Conservation (phyloP, 2,329 filamentous ascomycete genomes). For the Cordyceps cateniannulata region DNA sequence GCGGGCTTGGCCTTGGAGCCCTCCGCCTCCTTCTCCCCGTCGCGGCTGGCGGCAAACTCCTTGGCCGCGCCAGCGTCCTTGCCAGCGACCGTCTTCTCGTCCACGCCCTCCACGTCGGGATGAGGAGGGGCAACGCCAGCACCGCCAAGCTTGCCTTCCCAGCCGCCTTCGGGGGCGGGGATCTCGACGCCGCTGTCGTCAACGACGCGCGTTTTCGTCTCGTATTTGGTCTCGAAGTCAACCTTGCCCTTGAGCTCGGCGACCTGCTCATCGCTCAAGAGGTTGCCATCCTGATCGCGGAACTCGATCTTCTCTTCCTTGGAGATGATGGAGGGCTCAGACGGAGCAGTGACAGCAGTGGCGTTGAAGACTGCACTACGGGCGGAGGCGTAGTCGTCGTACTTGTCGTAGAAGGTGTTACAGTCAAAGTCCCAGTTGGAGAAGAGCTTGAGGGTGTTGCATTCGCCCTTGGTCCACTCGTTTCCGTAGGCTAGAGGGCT, state of each 20-base stretch:
- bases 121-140: constrained; percentile 50
- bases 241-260: constrained; percentile 83
- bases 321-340: constrained; percentile 42
- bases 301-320: constrained; percentile 86
- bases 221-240: constrained; percentile 90
- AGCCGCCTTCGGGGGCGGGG: constrained; percentile 34
- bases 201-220: constrained; percentile 83
- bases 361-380: constrained; percentile 30
- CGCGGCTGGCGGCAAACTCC: constrained; percentile 42
- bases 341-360: constrained; percentile 40
- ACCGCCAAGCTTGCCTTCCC: constrained; percentile 26
- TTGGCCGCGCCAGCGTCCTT: constrained; percentile 34
- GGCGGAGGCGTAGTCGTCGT: constrained; percentile 23
- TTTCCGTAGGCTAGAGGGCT: constrained; percentile 90
- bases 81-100: constrained; percentile 48
- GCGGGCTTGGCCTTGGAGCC: constrained; percentile 53
- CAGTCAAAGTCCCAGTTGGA: constrained; percentile 96
- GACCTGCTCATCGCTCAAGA: constrained; percentile 79
- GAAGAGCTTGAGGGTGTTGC: constrained; percentile 81
- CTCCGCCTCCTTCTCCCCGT: constrained; percentile 53
- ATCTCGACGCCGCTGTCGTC: constrained; percentile 77
- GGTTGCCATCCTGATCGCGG: constrained; percentile 86
- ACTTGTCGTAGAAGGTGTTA: constrained; percentile 74
- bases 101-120: constrained; percentile 54
- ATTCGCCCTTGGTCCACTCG: constrained; percentile 84